Evolutionary conservation across 495 filamentous ascomycete genomes (phyloP).

Genomic region (Xylaria curta): DNA sequence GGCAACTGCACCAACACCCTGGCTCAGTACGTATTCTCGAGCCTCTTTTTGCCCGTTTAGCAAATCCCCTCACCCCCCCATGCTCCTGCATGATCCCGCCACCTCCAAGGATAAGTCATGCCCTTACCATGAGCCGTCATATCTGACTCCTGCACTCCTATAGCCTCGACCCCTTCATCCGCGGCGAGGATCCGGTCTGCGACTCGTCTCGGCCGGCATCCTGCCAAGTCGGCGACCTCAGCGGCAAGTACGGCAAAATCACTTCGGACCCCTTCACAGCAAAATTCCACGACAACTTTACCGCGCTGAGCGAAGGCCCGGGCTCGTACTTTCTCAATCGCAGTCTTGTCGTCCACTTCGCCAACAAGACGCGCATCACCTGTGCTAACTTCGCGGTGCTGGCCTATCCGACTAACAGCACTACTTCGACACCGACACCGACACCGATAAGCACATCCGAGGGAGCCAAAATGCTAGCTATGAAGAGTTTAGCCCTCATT

Average conservation of each 20-base stretch:
- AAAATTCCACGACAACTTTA: constrained; percentile 70
- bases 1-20: constrained; percentile 81
- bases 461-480: constrained; percentile 10
- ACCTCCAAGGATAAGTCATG: constrained; percentile 41
- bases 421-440: constrained; percentile 23
- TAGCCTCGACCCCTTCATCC: constrained; percentile 54
- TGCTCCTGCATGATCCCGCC: neutral
- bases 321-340: constrained; percentile 79
- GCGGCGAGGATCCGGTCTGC: constrained; percentile 70
- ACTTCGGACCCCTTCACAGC: constrained; percentile 49
- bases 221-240: constrained; percentile 85
- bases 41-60: neutral
- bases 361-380: constrained; percentile 71
- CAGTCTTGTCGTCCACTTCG: constrained; percentile 76
- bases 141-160: neutral
- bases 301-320: constrained; percentile 62
- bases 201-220: constrained; percentile 64
- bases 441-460: constrained; percentile 5
- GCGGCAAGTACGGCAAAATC: constrained; percentile 80
- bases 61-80: constrained; percentile 36
- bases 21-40: constrained; percentile 53
- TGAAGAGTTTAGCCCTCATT: constrained; percentile 31
- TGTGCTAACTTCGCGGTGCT: constrained; percentile 70
- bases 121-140: neutral
- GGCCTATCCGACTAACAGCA: constrained; percentile 23